Base-by-base conservation (phyloP, 768 basidiomycete genomes). In the Lanmaoa rubissima region DNA sequence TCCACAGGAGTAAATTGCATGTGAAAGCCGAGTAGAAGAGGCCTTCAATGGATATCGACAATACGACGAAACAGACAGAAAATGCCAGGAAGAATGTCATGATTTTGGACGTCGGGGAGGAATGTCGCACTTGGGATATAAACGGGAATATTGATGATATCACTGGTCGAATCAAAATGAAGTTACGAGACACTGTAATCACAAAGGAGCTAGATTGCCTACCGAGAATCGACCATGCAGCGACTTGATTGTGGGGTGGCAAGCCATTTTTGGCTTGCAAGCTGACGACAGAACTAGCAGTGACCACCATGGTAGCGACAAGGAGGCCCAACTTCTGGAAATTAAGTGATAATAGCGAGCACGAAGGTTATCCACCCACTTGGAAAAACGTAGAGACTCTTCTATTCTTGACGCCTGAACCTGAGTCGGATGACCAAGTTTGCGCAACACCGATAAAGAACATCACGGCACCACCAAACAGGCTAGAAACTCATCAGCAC, bases 11-110 rank as follows among this genome's bases (percentile, higher is more conserved):
- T 35, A 94, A 70, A 6, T 84, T 84, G 19, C 73, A 73, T 0
- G 83, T 82, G 65, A 87, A 93, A 13, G 82, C 77, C n/a, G 82
- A 74, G 63, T 86, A 92, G 70, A 94, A 94, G 14, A 92, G 75
- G 0, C 86, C 88, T 65, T 94, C 92, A 24, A 87, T 82, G 55
- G 87, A 88, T 68, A 93, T 89, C 3, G 92, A 90, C 17, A 94
- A 78, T 38, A 92, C 78, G 36, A 92, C 78, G 57, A 93, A 94
- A 63, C 84, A 86, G 4, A 86, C 85, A 0, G 83, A 81, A 58
- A 92, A 88, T 7, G 84, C 83, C 44, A 91, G 79, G 68, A 89
- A 89, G 63, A 84, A 82, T 31, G 78, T 76, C 34, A 86, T 70
- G 14, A 87, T 74, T 62, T 81, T 85, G 1, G 83, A 79, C 49